Conservation (phyloP, 495 filamentous ascomycete genomes). For the Penicillium taxi region DNA sequence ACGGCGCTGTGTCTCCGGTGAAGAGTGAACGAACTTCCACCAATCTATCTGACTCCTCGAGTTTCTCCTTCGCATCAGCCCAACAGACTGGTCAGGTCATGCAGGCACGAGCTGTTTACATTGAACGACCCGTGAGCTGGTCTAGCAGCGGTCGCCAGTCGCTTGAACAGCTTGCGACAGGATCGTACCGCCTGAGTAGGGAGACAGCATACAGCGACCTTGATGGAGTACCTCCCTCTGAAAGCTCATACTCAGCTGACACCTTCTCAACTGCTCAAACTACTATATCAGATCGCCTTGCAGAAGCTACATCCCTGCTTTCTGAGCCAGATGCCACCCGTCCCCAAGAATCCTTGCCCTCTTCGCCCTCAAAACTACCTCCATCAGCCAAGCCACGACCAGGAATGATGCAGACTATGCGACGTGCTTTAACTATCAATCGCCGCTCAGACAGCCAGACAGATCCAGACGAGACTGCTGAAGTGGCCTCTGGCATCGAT, state of each 20-base stretch:
- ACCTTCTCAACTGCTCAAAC: slow-evolving; percentile 63
- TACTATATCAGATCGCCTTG: slow-evolving; percentile 52
- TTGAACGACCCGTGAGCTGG: slow-evolving; percentile 16
- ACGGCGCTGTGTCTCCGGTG: slow-evolving; percentile 35
- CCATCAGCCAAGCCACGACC: slow-evolving; percentile 29
- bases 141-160: slow-evolving; percentile 23
- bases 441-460: slow-evolving; percentile 26
- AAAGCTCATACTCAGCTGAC: slow-evolving; percentile 42
- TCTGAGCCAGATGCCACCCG: slow-evolving; percentile 11
- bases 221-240: slow-evolving; percentile 20
- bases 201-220: slow-evolving; percentile 19
- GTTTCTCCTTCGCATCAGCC: slow-evolving; percentile 28
- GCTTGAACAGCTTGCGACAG: slow-evolving; percentile 15
- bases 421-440: slow-evolving; percentile 43
- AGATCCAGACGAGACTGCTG: slow-evolving; percentile 11
- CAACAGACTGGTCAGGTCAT: slow-evolving; percentile 10
- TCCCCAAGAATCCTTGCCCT: slow-evolving; percentile 19
- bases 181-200: slow-evolving; percentile 17
- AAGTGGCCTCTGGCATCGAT: slow-evolving; percentile 29
- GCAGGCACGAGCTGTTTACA: slow-evolving; percentile 11
- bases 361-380: slow-evolving; percentile 26
- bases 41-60: slow-evolving; percentile 41
- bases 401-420: slow-evolving; percentile 48
- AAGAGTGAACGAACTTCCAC: slow-evolving; percentile 51
- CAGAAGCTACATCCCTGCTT: slow-evolving; percentile 59